Evolutionary conservation across 306 rosid species (phyloP).

Genomic region (Prunus armeniaca): DNA sequence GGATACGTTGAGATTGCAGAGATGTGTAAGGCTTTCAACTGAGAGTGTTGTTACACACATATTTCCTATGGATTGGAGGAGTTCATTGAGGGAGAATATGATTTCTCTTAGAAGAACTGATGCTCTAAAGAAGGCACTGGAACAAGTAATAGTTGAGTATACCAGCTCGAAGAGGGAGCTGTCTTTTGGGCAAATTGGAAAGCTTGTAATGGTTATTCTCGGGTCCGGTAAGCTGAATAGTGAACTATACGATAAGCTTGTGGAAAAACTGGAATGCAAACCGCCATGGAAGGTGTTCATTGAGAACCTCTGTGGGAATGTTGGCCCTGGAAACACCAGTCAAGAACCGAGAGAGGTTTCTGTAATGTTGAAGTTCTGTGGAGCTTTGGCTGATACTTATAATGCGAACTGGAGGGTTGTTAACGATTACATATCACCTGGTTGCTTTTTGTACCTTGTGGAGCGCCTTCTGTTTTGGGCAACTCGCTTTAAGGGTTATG

Average conservation of each 20-base stretch:
- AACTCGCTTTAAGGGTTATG: conserved; percentile 27
- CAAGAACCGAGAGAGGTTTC: conserved; percentile 1
- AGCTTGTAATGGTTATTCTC: conserved; percentile 40
- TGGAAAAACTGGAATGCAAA: conserved; percentile 17
- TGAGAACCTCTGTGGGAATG: conserved; percentile 15
- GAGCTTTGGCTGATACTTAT: conserved; percentile 41
- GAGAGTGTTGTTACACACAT: conserved; percentile 15
- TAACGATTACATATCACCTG: conserved; percentile 52
- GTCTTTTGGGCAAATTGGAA: conserved; percentile 53
- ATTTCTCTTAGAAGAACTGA: conserved; percentile 40
- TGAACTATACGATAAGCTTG: conserved; percentile 20
- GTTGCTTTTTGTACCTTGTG: conserved; percentile 61
- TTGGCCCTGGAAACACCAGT: neutral
- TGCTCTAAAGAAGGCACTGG: conserved; percentile 25
- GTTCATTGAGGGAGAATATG: conserved; percentile 29
- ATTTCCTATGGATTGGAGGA: conserved; percentile 45
- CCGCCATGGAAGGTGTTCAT: conserved; percentile 50
- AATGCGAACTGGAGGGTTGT: conserved; percentile 22
- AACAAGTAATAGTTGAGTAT: conserved; percentile 29
- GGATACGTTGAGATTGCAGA: conserved; percentile 16
- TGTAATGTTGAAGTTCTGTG: conserved; percentile 14
- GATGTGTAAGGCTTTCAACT: conserved; percentile 21
- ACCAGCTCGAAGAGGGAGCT: conserved; percentile 4
- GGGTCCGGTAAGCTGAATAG: conserved; percentile 30
- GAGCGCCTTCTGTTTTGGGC: conserved; percentile 57